Evolutionary conservation across 768 basidiomycete genomes (phyloP).

Genomic region (Pilatotrama ljubarskyi): DNA sequence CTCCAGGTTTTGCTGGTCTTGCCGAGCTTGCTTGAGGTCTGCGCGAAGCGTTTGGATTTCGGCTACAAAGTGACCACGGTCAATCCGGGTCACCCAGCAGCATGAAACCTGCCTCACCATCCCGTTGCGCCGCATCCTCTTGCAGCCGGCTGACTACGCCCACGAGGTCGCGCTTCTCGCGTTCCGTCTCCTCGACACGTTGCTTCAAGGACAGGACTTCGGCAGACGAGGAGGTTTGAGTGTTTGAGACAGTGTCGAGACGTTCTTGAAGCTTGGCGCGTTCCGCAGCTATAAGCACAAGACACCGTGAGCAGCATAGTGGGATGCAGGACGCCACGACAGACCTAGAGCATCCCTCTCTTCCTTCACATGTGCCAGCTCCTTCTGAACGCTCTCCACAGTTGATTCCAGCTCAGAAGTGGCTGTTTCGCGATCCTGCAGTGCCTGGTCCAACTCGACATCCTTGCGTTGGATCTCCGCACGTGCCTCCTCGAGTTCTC

Average conservation of each 20-base stretch:
- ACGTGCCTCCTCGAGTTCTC: slow-evolving; percentile 69
- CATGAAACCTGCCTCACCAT: slow-evolving; percentile 50
- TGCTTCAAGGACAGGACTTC: slow-evolving; percentile 60
- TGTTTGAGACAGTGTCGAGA: slow-evolving; percentile 54
- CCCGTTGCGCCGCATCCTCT: slow-evolving; percentile 69
- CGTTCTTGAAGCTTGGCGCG: slow-evolving; percentile 53
- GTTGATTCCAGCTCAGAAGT: slow-evolving; percentile 57
- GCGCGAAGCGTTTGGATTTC: slow-evolving; percentile 68
- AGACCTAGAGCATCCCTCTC: slow-evolving; percentile 70
- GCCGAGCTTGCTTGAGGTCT: slow-evolving; percentile 72
- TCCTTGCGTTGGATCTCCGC: slow-evolving; percentile 73
- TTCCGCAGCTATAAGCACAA: slow-evolving; percentile 41
- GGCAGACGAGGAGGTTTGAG: slow-evolving; percentile 61
- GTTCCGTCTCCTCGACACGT: slow-evolving; percentile 72
- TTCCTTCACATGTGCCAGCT: slow-evolving; percentile 54
- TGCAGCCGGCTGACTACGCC: slow-evolving; percentile 81
- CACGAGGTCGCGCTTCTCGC: slow-evolving; percentile 89
- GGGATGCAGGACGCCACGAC: slow-evolving; percentile 25
- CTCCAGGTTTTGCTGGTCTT: slow-evolving; percentile 69
- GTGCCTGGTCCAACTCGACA: slow-evolving; percentile 80
- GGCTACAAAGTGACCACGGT: slow-evolving; percentile 42
- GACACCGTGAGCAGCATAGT: slow-evolving; percentile 14
- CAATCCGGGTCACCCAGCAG: not conserved
- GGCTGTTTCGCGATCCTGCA: slow-evolving; percentile 72
- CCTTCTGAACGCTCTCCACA: slow-evolving; percentile 52